Percentiles rank a stretch among this genome's conserved stretches.
These are phyloP conservation scores for Catunica adiposa DNA, from an alignment of 2,329 filamentous ascomycete genomes.

Conservation along the genomic window DNA sequence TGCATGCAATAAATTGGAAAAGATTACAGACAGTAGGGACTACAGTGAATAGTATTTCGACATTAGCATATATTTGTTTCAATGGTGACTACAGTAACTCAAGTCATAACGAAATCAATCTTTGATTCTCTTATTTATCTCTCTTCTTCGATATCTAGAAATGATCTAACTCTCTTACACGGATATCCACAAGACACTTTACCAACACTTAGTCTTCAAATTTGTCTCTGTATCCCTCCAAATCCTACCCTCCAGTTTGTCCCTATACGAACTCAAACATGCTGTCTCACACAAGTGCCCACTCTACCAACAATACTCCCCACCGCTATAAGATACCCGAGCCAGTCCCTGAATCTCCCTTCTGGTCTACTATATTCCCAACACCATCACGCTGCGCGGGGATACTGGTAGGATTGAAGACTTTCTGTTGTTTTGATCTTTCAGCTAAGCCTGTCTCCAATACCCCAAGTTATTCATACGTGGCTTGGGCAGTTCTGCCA, in stretches of 20 bases:
- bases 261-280: not conserved
- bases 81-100: no score
- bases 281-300: not conserved
- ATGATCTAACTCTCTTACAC: no score
- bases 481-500: no score
- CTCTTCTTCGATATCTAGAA: no score
- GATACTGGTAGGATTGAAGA: not conserved
- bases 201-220: not conserved
- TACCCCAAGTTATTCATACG: no score
- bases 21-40: no score
- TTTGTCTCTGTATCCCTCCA: not conserved
- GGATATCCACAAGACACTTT: no score
- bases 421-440: not conserved
- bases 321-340: not conserved
- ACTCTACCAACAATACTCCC: not conserved
- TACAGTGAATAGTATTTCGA: no score
- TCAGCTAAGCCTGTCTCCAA: not conserved
- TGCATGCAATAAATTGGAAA: no score
- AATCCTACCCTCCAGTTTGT: not conserved
- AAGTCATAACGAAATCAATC: no score
- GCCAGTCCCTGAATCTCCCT: not conserved
- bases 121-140: no score
- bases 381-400: not conserved
- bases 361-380: not conserved
- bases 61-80: no score